Evolutionary conservation across 495 filamentous ascomycete species (phyloP), one percentile per base, ranked within the genome.

Genomic region (Cenococcum geophilum): DNA sequence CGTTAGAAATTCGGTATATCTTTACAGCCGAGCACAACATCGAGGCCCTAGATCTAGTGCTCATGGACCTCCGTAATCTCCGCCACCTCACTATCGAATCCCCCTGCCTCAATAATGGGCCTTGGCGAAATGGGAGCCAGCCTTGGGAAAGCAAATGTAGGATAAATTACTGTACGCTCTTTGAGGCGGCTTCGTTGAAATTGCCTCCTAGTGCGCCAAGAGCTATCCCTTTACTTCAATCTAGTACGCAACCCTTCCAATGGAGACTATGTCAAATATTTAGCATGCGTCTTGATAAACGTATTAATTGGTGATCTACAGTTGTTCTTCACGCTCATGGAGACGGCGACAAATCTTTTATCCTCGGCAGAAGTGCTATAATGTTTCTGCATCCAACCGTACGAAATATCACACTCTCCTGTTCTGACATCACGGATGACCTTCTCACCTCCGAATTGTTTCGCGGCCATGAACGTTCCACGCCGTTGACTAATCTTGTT

Each of bases 371-470:
- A 16, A 52, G 22, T 25, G 48, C 62, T 32, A 34, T 59, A 11
- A 63, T 68, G 4, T 68, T 68, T 37, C 45, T 65, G 21, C 66
- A 68, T 54, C 66, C 66, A 5, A 68, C 62, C 6, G 55, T 68
- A 21, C 58, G 56, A 21, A 35, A 43, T 21, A 48, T 68, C 25
- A 60, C 58, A 5, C 53, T 68, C 18, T 65, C 62, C 6, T 68
- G 66, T 50, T 27, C 54, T 18, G 34, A 59, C 14, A 54, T 57
- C 20, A 59, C 53, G 18, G 14, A 36, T 10, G 27, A 14, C 45
- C 34, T 57, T 18, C 34, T 60, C 5, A 18, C 51, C n/a, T 22
- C 56, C 2, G 18, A 18, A 1, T 9, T 22, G 9, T 6, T 52
- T 9, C 48, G 58, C 1, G 64, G 59, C 32, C 40, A 42, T 16